These are phyloP conservation scores for Plasmodium billcollinsi DNA, from an alignment of 169 alveolate genomes.

Conservation along the genomic window DNA sequence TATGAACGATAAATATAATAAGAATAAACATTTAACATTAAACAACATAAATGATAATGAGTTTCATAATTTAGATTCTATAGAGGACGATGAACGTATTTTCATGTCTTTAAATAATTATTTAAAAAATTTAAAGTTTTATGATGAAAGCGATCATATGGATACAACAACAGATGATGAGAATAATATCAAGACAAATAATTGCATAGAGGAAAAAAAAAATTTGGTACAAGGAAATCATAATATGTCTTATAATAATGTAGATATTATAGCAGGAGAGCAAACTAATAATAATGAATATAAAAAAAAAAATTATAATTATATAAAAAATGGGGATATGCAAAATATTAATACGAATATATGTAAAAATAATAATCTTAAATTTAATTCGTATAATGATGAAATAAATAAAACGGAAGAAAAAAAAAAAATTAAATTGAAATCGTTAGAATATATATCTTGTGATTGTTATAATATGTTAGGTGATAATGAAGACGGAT, in stretches of 20 bases:
- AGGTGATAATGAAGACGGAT: too few species aligned
- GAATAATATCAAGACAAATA: background rate
- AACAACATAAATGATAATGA: background rate
- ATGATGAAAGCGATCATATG: constrained; percentile 6
- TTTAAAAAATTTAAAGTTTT: constrained; percentile 7
- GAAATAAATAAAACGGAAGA: constrained; percentile 3
- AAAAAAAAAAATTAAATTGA: constrained; percentile 11
- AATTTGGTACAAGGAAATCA: background rate
- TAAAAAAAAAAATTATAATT: background rate
- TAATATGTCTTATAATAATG: too few species aligned
- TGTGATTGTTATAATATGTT: too few species aligned
- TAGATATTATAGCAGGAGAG: background rate
- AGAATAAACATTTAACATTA: background rate
- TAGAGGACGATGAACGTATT: constrained; percentile 46
- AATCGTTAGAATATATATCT: too few species aligned
- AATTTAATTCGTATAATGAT: background rate
- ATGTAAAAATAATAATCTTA: background rate
- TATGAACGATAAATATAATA: background rate
- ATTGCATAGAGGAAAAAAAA: constrained; percentile 1
- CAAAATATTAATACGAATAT: background rate
- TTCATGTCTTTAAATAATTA: constrained; percentile 28
- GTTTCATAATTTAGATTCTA: background rate
- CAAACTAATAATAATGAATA: background rate
- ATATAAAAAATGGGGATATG: background rate
- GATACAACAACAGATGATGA: background rate